These are phyloP conservation scores for Hygrophorus pudorinus DNA, from an alignment of 768 basidiomycete species.

Conservation along the genomic window DNA sequence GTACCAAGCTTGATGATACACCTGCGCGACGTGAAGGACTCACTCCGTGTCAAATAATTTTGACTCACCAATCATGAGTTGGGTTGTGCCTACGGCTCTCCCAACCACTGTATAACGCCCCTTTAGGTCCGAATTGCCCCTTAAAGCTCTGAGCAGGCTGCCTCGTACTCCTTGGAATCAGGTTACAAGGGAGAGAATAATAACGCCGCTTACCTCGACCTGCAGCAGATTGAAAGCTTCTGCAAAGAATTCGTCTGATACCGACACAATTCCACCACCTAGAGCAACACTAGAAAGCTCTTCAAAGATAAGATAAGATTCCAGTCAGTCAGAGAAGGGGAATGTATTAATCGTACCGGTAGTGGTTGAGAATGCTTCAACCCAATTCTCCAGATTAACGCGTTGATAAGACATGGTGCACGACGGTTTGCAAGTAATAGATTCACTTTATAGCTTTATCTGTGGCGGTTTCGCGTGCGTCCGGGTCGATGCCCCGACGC, in stretches of 20 bases:
- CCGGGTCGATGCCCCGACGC: too few relatives aligned
- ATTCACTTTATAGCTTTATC: too few relatives aligned
- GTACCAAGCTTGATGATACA: conserved; percentile 86
- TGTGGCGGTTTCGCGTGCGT: too few relatives aligned
- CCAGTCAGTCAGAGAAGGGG: neutral
- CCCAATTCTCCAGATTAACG: conserved; percentile 38
- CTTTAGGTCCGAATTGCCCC: conserved; percentile 96
- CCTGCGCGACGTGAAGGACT: conserved; percentile 31
- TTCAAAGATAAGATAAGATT: conserved; percentile 19
- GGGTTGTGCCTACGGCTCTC: conserved; percentile 88
- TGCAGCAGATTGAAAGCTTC: conserved; percentile 74
- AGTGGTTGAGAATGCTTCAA: conserved; percentile 32
- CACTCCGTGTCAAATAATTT: neutral
- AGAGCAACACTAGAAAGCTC: conserved; percentile 85
- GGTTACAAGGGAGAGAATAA: neutral
- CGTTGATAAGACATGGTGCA: conserved; percentile 34
- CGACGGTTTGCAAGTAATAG: too few relatives aligned
- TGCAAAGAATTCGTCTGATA: conserved; percentile 97
- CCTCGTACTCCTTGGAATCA: neutral
- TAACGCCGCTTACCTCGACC: conserved; percentile 49
- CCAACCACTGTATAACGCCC: conserved; percentile 93
- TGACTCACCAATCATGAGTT: conserved; percentile 67
- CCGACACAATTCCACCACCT: conserved; percentile 62
- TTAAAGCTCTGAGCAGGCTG: conserved; percentile 84
- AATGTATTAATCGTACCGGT: conserved; percentile 32